Conservation (phyloP, 306 rosid species). For the Pueraria montana region DNA sequence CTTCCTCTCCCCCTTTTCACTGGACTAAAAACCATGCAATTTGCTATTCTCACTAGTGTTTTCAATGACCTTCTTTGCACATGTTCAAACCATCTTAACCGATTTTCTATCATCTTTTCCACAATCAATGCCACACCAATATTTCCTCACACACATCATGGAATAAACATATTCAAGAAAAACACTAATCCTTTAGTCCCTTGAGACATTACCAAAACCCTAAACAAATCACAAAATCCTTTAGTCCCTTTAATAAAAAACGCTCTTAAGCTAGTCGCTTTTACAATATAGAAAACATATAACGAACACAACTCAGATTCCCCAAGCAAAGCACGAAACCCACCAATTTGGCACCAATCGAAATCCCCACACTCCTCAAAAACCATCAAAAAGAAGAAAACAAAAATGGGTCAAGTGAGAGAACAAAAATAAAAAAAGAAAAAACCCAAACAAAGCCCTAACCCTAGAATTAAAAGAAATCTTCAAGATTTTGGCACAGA, state of each 20-base stretch:
- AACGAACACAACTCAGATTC: too few relatives aligned
- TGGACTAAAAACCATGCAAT: neutral
- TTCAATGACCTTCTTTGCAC: neutral
- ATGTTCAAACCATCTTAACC: neutral
- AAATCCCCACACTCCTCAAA: constrained; percentile 5
- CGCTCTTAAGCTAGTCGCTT: neutral
- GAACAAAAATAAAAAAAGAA: neutral
- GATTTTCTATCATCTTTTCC: neutral
- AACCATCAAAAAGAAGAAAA: neutral
- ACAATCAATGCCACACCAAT: neutral
- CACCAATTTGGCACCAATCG: constrained; percentile 23
- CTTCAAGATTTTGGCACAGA: constrained; percentile 34
- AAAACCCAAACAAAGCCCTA: constrained; percentile 45
- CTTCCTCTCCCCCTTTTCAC: neutral
- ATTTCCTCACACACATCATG: neutral
- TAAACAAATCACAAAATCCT: constrained; percentile 21
- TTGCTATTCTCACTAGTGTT: neutral
- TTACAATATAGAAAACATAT: too few relatives aligned
- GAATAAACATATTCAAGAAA: neutral
- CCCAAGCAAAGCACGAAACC: constrained; percentile 14
- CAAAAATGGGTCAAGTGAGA: constrained; percentile 7
- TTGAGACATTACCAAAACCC: constrained; percentile 14
- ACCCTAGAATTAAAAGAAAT: constrained; percentile 35
- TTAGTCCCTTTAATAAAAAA: neutral
- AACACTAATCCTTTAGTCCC: neutral